phyloP scores from a whole-genome alignment of 495 filamentous ascomycete species.

The Lophiotrema nucula region DNA sequence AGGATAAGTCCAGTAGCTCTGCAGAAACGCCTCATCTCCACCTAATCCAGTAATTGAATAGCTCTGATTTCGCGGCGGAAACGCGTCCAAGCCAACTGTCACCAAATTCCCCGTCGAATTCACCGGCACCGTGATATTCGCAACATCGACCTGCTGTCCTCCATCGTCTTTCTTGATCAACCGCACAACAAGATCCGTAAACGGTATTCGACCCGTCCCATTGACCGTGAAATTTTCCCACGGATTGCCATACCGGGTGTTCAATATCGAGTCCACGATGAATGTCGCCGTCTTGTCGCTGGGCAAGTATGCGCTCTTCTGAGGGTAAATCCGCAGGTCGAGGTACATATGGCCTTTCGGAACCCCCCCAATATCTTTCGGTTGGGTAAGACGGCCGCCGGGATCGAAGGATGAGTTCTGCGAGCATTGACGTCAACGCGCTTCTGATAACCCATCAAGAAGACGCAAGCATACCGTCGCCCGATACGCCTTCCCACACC shows the following conservation, averaged over 20 bases:
- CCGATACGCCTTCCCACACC: constrained; percentile 37
- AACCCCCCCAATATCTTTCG: constrained; percentile 35
- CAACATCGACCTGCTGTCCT: not conserved
- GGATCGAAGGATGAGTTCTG: constrained; percentile 51
- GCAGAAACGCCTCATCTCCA: constrained; percentile 6
- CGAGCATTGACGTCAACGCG: not conserved
- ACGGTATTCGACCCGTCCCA: not conserved
- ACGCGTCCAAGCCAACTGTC: not conserved
- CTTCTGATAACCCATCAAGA: not conserved
- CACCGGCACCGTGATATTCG: not conserved
- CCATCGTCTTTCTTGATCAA: not conserved
- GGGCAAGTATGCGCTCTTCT: constrained; percentile 61
- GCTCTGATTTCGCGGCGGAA: not conserved
- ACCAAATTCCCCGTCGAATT: constrained; percentile 15
- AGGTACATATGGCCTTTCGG: constrained; percentile 33
- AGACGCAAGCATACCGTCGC: constrained; percentile 9
- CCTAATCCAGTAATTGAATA: not conserved
- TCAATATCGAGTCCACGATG: constrained; percentile 48
- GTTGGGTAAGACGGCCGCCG: constrained; percentile 56
- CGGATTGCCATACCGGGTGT: not conserved
- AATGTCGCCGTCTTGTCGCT: constrained; percentile 55
- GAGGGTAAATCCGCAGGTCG: constrained; percentile 57
- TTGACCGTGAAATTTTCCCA: not conserved
- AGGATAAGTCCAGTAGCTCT: constrained; percentile 47
- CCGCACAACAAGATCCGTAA: not conserved